A percentile compares a stretch with the other conserved stretches of the same genome.
phyloP scores from a whole-genome alignment of 2,329 filamentous ascomycete genomes.

The Penicillium sp. region DNA sequence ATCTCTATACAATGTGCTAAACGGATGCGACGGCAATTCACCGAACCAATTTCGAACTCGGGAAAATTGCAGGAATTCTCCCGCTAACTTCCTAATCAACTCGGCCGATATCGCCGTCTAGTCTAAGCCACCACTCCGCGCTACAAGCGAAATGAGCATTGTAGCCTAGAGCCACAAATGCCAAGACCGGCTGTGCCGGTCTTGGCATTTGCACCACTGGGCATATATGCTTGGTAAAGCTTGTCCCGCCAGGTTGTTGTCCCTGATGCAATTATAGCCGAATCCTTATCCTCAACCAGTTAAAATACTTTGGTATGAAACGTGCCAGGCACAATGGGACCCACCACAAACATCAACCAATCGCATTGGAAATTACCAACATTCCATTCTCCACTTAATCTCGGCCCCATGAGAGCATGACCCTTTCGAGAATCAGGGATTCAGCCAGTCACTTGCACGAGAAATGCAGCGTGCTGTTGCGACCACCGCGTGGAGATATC shows the following conservation, averaged over 20 bases:
- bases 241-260: neutral
- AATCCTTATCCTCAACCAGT: neutral
- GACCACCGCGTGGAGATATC: neutral
- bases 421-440: neutral
- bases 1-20: neutral
- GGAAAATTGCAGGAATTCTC: neutral
- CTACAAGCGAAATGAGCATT: neutral
- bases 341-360: neutral
- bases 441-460: neutral
- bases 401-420: neutral
- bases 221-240: neutral
- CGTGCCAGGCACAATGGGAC: neutral
- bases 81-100: neutral
- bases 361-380: neutral
- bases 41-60: neutral
- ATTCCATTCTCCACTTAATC: neutral
- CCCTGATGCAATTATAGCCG: neutral
- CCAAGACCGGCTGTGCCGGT: neutral
- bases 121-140: neutral
- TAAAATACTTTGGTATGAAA: neutral
- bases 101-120: neutral
- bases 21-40: neutral
- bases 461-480: neutral
- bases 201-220: neutral
- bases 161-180: neutral